Conservation (phyloP, 176 grass and related monocot species). For the Olyra latifolia region DNA sequence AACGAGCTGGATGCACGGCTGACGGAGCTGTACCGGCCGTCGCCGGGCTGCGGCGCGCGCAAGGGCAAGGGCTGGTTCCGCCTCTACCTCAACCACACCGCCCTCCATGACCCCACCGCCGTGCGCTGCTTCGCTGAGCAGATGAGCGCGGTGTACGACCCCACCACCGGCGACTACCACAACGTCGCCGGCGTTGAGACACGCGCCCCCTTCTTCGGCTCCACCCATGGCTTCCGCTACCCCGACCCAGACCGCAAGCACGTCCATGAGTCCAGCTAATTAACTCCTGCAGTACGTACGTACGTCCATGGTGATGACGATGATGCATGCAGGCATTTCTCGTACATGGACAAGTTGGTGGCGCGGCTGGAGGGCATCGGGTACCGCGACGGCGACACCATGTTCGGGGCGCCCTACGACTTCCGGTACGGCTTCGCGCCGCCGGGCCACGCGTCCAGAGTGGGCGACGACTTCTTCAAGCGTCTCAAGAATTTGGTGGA, state of each 20-base stretch:
- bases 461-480: constrained; percentile 19
- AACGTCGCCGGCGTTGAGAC: constrained; percentile 49
- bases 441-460: constrained; percentile 12
- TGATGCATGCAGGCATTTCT: background rate
- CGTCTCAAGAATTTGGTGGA: constrained; percentile 40
- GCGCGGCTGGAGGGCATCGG: constrained; percentile 31
- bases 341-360: constrained; percentile 46
- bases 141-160: constrained; percentile 38
- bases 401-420: constrained; percentile 62
- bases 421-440: constrained; percentile 55
- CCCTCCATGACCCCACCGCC: constrained; percentile 16
- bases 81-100: constrained; percentile 43
- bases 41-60: constrained; percentile 23
- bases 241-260: constrained; percentile 38
- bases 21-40: constrained; percentile 42
- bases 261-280: too few relatives aligned
- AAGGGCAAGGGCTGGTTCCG: constrained; percentile 40
- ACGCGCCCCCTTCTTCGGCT: constrained; percentile 53
- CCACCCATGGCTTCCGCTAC: constrained; percentile 18
- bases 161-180: constrained; percentile 42
- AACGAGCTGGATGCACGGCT: constrained; percentile 70
- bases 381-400: constrained; percentile 45
- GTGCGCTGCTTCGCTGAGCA: constrained; percentile 49
- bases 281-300: background rate
- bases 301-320: background rate